Conservation (phyloP, 2,329 filamentous ascomycete species). For the Neodidymelliopsis sp. region DNA sequence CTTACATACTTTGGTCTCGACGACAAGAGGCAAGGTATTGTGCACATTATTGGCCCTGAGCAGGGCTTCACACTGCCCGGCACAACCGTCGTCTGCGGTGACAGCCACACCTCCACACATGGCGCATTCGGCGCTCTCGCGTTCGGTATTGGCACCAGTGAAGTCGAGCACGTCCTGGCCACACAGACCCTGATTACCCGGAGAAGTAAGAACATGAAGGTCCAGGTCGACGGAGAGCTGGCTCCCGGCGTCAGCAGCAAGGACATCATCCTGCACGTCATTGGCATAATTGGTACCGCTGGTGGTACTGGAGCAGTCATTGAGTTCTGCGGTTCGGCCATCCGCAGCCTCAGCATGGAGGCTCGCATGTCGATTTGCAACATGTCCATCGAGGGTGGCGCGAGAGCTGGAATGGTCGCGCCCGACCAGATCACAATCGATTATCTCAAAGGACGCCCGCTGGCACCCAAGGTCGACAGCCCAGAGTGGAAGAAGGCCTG, state of each 20-base stretch:
- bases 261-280: conserved; percentile 91
- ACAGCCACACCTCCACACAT: conserved; percentile 98
- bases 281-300: conserved; percentile 92
- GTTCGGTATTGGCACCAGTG: conserved; percentile 96
- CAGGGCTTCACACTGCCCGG: conserved; percentile 98
- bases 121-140: conserved; percentile 94
- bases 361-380: conserved; percentile 99
- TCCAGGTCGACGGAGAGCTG: conserved; percentile 91
- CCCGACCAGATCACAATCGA: conserved; percentile 94
- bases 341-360: conserved; percentile 89
- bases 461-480: conserved; percentile 84
- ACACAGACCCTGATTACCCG: conserved; percentile 95
- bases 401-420: conserved; percentile 94
- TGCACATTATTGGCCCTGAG: conserved; percentile 97
- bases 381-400: conserved; percentile 97
- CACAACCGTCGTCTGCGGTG: conserved; percentile 95
- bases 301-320: conserved; percentile 95
- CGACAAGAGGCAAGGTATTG: conserved; percentile 96
- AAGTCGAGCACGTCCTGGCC: conserved; percentile 97
- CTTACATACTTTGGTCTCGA: conserved; percentile 96
- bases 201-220: conserved; percentile 97
- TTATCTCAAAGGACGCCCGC: conserved; percentile 88
- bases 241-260: conserved; percentile 93
- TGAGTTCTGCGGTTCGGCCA: conserved; percentile 96
- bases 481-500: conserved; percentile 89